Base-by-base conservation (phyloP, 2,329 filamentous ascomycete species). In the Fusarium sp. region DNA sequence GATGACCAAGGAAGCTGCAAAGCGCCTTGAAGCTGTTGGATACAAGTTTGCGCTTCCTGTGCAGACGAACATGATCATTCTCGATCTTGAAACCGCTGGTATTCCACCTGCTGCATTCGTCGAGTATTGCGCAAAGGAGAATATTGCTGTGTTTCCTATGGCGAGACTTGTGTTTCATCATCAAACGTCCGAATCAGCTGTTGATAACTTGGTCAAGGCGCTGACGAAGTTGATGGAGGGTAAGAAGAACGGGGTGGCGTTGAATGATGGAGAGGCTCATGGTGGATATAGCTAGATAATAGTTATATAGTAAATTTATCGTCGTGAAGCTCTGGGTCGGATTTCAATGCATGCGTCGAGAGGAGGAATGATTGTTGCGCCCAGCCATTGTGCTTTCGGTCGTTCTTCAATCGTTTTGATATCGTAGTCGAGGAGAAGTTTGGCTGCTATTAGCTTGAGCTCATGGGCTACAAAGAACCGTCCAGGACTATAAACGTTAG, bases 401-500 rank as follows among this genome's bases (percentile, higher is more conserved):
- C 78, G 76, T 11, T 79, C 61, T 0, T 76, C 73, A 8, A 86
- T 71, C 32, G 77, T 80, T 68, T 83, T 82, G 60, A 87, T 77
- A 27, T 89, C 86, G 71, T 87, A 89, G 63, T 87, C 85, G 38
- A 84, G 74, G 2, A 88, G 70, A 22, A 88, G 72, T 56, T 87
- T 82, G 2, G 84, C 80, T 34, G 88, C 72, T 16, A 88, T 79
- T 74, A 89, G 85, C 74, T 89, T 89, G 16, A 87, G 77, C 74
- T 88, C 86, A 60, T 87, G 82, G 0, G 85, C 82, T 0, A 86
- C 86, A 62, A 88, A 88, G 78, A 89, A 89, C 0, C 87, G 81
- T 0, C 87, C 87, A 0, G 86, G 84, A 49, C 87, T 79, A 6
- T 7, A 50, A 3, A 18, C 4, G 9, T 59, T 18, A 51, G 24